Evolutionary conservation across 2,329 filamentous ascomycete genomes (phyloP).

Genomic region (Drechslerella dactyloides): DNA sequence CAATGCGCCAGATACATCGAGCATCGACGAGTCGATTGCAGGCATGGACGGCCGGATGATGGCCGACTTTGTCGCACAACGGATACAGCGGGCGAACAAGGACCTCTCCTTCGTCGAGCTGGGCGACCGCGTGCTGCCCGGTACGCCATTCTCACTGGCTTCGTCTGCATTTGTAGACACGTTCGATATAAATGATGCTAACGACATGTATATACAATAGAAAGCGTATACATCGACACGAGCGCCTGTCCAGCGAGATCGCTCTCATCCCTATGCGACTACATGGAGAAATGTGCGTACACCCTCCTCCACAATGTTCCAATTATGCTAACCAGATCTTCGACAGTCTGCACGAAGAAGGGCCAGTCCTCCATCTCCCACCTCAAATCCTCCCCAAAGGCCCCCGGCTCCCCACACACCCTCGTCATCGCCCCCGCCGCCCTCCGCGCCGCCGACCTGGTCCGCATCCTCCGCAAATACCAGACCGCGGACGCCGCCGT

Average conservation of each 20-base stretch:
- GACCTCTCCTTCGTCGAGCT: constrained; percentile 84
- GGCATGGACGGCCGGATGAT: constrained; percentile 82
- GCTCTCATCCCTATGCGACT: constrained; percentile 76
- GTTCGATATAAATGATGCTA: too few species aligned
- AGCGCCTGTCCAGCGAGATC: constrained; percentile 74
- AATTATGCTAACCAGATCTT: neutral
- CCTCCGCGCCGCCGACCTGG: constrained; percentile 82
- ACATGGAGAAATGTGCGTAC: constrained; percentile 68
- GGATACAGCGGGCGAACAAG: constrained; percentile 76
- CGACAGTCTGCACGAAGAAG: constrained; percentile 48
- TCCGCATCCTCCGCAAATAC: constrained; percentile 75
- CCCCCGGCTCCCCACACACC: constrained; percentile 75
- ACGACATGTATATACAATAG: constrained; percentile 59
- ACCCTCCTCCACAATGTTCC: neutral
- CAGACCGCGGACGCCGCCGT: constrained; percentile 78
- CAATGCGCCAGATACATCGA: constrained; percentile 32
- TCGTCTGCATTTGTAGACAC: too few species aligned
- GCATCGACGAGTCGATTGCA: constrained; percentile 77
- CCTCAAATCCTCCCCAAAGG: constrained; percentile 52
- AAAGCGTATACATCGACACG: constrained; percentile 77
- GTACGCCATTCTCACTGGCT: constrained; percentile 61
- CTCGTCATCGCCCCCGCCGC: constrained; percentile 86
- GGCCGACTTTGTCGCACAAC: constrained; percentile 83
- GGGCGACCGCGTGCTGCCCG: constrained; percentile 78
- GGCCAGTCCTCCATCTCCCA: constrained; percentile 58